Evolutionary conservation across 495 filamentous ascomycete genomes (phyloP), one percentile per base, ranked within the genome.

Genomic region (Evernia prunastri): DNA sequence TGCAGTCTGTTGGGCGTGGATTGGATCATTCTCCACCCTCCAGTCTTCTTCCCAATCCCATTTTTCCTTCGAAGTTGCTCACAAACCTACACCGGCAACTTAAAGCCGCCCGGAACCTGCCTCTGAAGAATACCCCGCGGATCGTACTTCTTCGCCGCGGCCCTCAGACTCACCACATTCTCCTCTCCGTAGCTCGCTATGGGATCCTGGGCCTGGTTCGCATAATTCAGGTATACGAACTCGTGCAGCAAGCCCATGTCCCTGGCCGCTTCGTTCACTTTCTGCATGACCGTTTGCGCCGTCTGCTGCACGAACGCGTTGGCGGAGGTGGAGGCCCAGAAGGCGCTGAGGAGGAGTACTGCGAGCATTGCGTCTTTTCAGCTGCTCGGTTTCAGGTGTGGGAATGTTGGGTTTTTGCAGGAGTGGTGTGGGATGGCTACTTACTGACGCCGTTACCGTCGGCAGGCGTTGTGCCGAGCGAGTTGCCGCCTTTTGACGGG

Each of bases 191-290:
- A 77, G 13, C 12, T 58, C 67, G 59, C 25, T 49, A 77, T 76
- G 0, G 75, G 72, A 60, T 77, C 69, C 67, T 78, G 77, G 66
- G 70, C 75, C 11, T 70, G 71, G 20, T 68, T 73, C 37, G 72
- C 72, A 47, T 73, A 70, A 31, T 73, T 72, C 9, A 72, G 53
- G 49, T 72, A 72, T 15, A 68, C 20, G 27, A 68, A 73, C 12
- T 64, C 60, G 31, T 69, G 57, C 37, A 63, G 64, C 3, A 58
- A 36, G 4, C 58, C 67, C 51, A 71, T 45, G 11, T 54, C 25
- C 17, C 27, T 37, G 11, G 72, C 66, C 18, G 67, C 63, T 31
- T 29, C 25, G 23, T 53, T 17, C 27, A 27, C 49, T 31, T 53
- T 53, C 13, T 53, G 49, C 49, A 53, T 65, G 49, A 18, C 67